Base-by-base conservation (phyloP, 2,329 filamentous ascomycete species). In the Epichloe sibirici region DNA sequence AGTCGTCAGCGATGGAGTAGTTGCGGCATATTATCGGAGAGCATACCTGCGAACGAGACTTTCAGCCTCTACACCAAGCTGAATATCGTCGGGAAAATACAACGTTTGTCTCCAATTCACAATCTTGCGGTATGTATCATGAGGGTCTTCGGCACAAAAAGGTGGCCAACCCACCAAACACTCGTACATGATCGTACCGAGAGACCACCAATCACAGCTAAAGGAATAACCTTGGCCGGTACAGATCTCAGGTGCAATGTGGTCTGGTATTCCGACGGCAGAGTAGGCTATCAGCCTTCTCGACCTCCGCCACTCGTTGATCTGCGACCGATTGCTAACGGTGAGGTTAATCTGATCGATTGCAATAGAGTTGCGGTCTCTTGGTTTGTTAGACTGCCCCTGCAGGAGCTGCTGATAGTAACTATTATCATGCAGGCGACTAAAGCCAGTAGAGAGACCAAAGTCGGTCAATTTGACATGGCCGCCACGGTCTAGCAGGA, bases 171-270 rank as follows among this genome's bases (percentile, higher is more conserved):
- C 93, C 56, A 98, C 90, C 60, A 98, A 77, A 69, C 93, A 98
- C 71, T 98, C 93, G 63, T 97, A 98, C 93, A 98, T 97, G 72
- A 98, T 98, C 44, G 93, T 96, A 51, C 93, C 93, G 48, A 98
- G 79, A 23, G 88, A 95, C 93, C 93, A 98, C 93, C 93, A 98
- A 75, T 98, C 93, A 68, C 93, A 98, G 66, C 94, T 86, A 64
- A 91, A 95, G 53, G 89, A 88, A 73, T 98, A 98, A 47, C 93
- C 93, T 63, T 95, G 87, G 17, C 91, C 90, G 45, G 88, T 93
- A 70, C 98, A 97, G 62, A 98, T 97, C 68, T 98, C 93, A 2
- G 93, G 93, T 1, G 93, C 93, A 65, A 98, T 98, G 68, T 98
- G 98, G 69, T 98, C 93, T 9, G 93, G 93, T 1, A 93, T 98